phyloP scores from a whole-genome alignment of 1,284 basidiomycete genomes.

The Cystobasidium slooffiae region DNA sequence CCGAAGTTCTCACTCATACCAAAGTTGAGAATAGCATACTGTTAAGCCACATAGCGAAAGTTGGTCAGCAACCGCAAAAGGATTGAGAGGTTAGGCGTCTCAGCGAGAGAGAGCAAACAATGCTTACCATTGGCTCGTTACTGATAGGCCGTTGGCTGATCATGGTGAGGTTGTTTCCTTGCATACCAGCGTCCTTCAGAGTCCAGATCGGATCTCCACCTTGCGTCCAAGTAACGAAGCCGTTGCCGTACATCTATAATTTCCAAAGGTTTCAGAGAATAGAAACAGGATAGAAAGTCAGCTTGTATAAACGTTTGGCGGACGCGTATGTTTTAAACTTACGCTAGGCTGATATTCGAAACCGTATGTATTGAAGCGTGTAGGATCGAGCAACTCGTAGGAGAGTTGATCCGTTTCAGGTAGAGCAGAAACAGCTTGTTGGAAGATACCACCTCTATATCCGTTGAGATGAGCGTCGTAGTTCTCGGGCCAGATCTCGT shows the following conservation, averaged over 20 bases:
- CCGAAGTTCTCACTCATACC: slow-evolving; percentile 47
- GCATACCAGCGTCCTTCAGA: slow-evolving; percentile 36
- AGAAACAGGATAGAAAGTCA: background rate
- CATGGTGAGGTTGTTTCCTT: slow-evolving; percentile 31
- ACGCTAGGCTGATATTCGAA: slow-evolving; percentile 55
- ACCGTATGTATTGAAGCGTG: slow-evolving; percentile 51
- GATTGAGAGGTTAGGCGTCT: background rate
- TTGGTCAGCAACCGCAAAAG: background rate
- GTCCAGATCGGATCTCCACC: slow-evolving; percentile 40
- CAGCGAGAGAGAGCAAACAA: background rate
- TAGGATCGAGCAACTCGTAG: slow-evolving; percentile 42
- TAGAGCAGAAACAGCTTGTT: slow-evolving; percentile 56
- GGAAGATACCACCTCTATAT: slow-evolving; percentile 54
- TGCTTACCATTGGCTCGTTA: slow-evolving; percentile 42
- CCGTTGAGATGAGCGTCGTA: slow-evolving; percentile 51
- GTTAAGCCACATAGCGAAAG: background rate
- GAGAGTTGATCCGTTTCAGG: slow-evolving; percentile 52
- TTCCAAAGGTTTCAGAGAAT: background rate
- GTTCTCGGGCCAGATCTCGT: slow-evolving; percentile 49
- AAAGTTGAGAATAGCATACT: slow-evolving; percentile 44
- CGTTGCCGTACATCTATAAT: slow-evolving; percentile 30
- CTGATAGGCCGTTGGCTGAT: slow-evolving; percentile 38
- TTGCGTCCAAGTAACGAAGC: slow-evolving; percentile 34
- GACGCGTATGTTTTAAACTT: background rate
- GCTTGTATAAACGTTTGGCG: no score